Evolutionary conservation across 306 rosid genomes (phyloP), one percentile per base, ranked within the genome.

Genomic region (Hippophae gyantsensis): DNA sequence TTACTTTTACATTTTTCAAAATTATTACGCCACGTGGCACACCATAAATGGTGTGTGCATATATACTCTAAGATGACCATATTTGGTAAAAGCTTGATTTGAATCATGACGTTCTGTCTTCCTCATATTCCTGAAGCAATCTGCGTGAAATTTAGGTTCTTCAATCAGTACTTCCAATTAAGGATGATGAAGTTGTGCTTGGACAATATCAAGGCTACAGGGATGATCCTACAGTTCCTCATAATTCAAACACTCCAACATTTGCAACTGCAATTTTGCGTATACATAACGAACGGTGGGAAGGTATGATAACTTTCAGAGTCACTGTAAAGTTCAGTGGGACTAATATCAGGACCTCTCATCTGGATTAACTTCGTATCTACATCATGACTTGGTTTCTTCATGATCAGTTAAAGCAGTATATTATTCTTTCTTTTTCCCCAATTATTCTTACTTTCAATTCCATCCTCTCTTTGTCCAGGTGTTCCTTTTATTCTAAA

Each of bases 271-370:
- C 86, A 62, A 57, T 92, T 79, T 78, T 92, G 76, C 82, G 93
- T 61, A 83, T 92, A 40, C 86, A 86, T 73, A 92, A 86, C 65
- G 99, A 92, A 80, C 81, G 99, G 86, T 92, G 99, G 99, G 99
- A 92, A 63, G 99, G 99, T 49, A 49, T 49, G 53, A 13, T 52
- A 59, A 68, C 40, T 9, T 54, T 52, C 53, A 42, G 42, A 67
- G 7, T 47, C 32, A 65, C 8, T 10, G 54, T 71, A 38, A 54
- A 44, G 57, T 52, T 44, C 41, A 18, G 48, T 56, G 48, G 70
- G 25, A 49, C 14, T 6, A 12, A 49, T 49, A 12, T 49, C 42
- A 61, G 52, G 44, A 9, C 58, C 50, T 56, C 13, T 3, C 47
- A 43, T 62, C 26, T 13, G 63, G 58, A 45, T 54, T 42, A 8